Conservation (phyloP, 768 basidiomycete genomes). For the Cubamyces sp. region DNA sequence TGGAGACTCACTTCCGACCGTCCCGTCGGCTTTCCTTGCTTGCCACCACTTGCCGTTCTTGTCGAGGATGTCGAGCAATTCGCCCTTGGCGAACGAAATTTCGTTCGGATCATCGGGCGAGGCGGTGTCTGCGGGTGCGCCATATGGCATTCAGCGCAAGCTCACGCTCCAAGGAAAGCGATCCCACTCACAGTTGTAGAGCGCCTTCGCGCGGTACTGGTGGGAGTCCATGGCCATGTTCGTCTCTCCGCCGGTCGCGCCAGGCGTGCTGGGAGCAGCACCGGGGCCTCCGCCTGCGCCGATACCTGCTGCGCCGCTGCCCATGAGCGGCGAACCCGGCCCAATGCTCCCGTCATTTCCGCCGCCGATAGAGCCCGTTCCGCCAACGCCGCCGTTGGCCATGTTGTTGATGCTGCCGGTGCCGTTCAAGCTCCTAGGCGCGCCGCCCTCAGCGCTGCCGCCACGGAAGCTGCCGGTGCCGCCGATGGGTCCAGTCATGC, state of each 20-base stretch:
- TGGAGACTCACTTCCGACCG: conserved; percentile 71
- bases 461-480: conserved; percentile 50
- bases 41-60: conserved; percentile 96
- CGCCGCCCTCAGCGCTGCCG: conserved; percentile 47
- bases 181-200: conserved; percentile 78
- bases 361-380: conserved; percentile 32
- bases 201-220: conserved; percentile 81
- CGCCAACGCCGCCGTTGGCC: conserved; percentile 31
- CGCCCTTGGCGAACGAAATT: conserved; percentile 91
- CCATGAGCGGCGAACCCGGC: conserved; percentile 67
- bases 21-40: conserved; percentile 77
- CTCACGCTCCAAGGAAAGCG: not conserved
- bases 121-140: conserved; percentile 71
- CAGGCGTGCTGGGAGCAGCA: conserved; percentile 34
- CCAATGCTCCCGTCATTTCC: conserved; percentile 46
- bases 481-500: conserved; percentile 45
- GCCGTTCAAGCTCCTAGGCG: conserved; percentile 58
- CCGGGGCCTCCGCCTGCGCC: conserved; percentile 50
- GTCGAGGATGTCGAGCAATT: conserved; percentile 90
- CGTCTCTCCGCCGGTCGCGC: conserved; percentile 31
- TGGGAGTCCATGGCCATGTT: conserved; percentile 46
- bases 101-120: conserved; percentile 95
- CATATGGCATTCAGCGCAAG: not conserved
- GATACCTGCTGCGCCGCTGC: conserved; percentile 65
- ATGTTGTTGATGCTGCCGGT: conserved; percentile 63